Evolutionary conservation across 2,329 filamentous ascomycete species (phyloP), one percentile per base, ranked within the genome.

Genomic region (Botrytis fabae): DNA sequence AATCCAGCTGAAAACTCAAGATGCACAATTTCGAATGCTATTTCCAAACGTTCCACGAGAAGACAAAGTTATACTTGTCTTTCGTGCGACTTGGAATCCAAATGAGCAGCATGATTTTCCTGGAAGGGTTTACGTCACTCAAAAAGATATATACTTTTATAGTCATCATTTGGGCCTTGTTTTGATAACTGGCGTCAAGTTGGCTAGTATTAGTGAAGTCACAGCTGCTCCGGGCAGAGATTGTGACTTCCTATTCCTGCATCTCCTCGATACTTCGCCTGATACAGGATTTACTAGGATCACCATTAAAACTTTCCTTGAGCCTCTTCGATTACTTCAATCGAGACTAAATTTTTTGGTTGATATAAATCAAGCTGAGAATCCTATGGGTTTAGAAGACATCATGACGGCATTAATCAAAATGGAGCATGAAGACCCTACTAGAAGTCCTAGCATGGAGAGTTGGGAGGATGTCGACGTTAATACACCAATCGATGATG

Each of bases 111-210:
- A 93, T 81, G 91, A 93, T 74, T 93, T 98, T 74, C 91, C 91
- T 14, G 91, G 96, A 0, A 90, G 96, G 70, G 90, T 97, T 38
- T 99, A 97, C 81, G 91, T 97, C 74, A 98, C 95, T 0, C 87
- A 91, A 0, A 90, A 92, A 75, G 92, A 95, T 76, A 90, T 99
- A 81, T 98, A 97, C 82, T 98, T 99, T 80, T 99, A 98, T 83
- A 97, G 95, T 78, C 93, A 98, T 79, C 93, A 98, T 80, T 90
- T 98, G 81, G 96, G 96, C 9, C 87, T 99, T 9, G 92, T 98
- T 0, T 86, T 97, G 51, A 93, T 95, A 1, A 95, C 94, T 69
- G 89, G 89, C 25, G 89, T 97, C 69, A 90, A 87, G 71, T 85
- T 99, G 73, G 88, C 91, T 71, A 90, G 74, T 46, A 93, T 99